These are phyloP conservation scores for Leccinum fibrillosum DNA, from an alignment of 768 basidiomycete genomes.

Conservation along the genomic window DNA sequence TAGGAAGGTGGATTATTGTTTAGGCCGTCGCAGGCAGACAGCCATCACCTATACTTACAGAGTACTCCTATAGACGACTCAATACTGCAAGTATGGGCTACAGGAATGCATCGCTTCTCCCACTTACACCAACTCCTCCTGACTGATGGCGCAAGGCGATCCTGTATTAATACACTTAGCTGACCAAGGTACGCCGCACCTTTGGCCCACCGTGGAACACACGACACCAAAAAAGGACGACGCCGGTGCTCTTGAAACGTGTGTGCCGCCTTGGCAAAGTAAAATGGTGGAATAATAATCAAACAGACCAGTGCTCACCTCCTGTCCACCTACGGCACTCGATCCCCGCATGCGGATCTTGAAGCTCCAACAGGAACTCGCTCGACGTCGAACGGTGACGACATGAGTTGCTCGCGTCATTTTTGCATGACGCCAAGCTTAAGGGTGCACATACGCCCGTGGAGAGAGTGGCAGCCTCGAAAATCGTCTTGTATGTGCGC, in stretches of 20 bases:
- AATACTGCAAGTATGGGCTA: background rate
- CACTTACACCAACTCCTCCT: background rate
- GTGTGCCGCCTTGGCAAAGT: background rate
- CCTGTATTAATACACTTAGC: background rate
- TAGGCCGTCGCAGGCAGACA: background rate
- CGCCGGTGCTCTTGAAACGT: constrained; percentile 3
- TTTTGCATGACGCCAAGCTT: background rate
- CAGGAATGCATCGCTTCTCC: background rate
- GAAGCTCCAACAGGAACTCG: background rate
- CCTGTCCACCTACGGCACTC: constrained; percentile 4
- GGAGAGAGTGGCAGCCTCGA: constrained; percentile 13
- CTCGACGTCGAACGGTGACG: background rate
- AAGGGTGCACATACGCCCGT: constrained; percentile 1
- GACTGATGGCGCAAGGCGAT: background rate
- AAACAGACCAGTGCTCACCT: constrained; percentile 11
- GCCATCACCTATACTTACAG: background rate
- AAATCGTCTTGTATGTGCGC: background rate
- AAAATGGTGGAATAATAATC: background rate
- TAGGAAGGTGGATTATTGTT: constrained; percentile 4
- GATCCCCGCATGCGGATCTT: constrained; percentile 1
- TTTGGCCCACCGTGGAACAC: constrained; percentile 1
- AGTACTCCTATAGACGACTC: background rate
- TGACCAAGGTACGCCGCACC: background rate
- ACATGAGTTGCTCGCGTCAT: background rate
- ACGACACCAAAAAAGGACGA: constrained; percentile 3